Evolutionary conservation across 306 rosid species (phyloP).

Genomic region (Biancaea sappan): DNA sequence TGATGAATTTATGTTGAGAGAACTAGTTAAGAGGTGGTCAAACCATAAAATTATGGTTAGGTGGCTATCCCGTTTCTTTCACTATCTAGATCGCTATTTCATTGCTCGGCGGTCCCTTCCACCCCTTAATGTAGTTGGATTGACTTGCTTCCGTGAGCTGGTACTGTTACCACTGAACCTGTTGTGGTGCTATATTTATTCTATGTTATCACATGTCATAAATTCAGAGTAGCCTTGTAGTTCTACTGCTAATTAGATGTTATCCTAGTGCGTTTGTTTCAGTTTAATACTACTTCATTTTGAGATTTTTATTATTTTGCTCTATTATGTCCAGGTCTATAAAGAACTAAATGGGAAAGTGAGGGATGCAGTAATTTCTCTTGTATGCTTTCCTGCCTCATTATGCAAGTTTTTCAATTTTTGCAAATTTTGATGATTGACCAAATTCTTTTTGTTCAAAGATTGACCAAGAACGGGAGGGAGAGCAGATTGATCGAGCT

Average conservation of each 20-base stretch:
- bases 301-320: neutral
- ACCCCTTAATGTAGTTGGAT: slow-evolving; percentile 68
- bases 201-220: neutral
- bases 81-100: slow-evolving; percentile 71
- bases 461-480: slow-evolving; percentile 96
- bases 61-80: slow-evolving; percentile 74
- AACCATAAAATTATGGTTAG: slow-evolving; percentile 75
- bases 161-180: slow-evolving; percentile 38
- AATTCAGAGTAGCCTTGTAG: slow-evolving; percentile 8
- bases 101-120: slow-evolving; percentile 79
- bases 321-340: slow-evolving; percentile 64
- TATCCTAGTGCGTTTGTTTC: neutral
- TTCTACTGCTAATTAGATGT: slow-evolving; percentile 17
- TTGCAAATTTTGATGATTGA: slow-evolving; percentile 24
- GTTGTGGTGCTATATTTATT: neutral
- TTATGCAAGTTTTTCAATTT: neutral
- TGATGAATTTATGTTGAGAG: slow-evolving; percentile 78
- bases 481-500: slow-evolving; percentile 92
- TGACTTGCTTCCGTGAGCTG: slow-evolving; percentile 75
- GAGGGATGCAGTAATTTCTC: slow-evolving; percentile 83
- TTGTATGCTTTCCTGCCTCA: slow-evolving; percentile 47
- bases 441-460: slow-evolving; percentile 31
- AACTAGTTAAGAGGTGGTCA: slow-evolving; percentile 79
- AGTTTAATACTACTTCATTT: slow-evolving; percentile 17
- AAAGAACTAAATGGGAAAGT: slow-evolving; percentile 72